phyloP scores from a whole-genome alignment of 164 flowering plant species.

The Stephania cephalantha region DNA sequence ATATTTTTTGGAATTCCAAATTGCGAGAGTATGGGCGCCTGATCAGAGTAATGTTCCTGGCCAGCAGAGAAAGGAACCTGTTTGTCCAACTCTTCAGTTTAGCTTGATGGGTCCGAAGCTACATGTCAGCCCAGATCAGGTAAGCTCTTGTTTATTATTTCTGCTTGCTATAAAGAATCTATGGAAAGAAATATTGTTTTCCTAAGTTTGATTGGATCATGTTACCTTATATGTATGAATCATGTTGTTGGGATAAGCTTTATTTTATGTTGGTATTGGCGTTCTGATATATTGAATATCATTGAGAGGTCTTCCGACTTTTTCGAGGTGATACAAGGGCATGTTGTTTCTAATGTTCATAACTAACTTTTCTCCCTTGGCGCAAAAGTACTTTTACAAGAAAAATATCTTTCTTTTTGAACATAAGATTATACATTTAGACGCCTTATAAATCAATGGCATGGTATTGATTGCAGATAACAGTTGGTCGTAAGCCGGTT shows the following conservation, averaged over 20 bases:
- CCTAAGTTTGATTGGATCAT: background rate
- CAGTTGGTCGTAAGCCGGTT: slow-evolving; percentile 95
- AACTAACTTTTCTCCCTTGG: background rate
- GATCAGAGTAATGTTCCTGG: slow-evolving; percentile 53
- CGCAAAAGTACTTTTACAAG: background rate
- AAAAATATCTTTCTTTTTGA: background rate
- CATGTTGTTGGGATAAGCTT: background rate
- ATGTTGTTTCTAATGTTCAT: background rate
- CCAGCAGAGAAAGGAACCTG: slow-evolving; percentile 83
- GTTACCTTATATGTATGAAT: background rate
- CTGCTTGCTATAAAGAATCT: background rate
- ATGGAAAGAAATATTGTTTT: background rate
- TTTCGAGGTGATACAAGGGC: background rate
- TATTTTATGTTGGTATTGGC: background rate
- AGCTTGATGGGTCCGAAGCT: slow-evolving; percentile 99
- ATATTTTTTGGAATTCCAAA: slow-evolving; percentile 91
- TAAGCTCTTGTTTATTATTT: slow-evolving; percentile 13
- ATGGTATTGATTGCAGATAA: slow-evolving; percentile 46
- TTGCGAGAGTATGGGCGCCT: slow-evolving; percentile 90
- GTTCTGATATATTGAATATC: background rate
- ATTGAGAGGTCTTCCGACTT: background rate
- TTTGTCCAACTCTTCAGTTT: slow-evolving; percentile 77
- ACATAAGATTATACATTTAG: background rate
- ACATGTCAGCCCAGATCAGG: slow-evolving; percentile 93
- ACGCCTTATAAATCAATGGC: background rate